Conservation (phyloP, 2,329 filamentous ascomycete species). For the Fusarium pseudocircinatum region DNA sequence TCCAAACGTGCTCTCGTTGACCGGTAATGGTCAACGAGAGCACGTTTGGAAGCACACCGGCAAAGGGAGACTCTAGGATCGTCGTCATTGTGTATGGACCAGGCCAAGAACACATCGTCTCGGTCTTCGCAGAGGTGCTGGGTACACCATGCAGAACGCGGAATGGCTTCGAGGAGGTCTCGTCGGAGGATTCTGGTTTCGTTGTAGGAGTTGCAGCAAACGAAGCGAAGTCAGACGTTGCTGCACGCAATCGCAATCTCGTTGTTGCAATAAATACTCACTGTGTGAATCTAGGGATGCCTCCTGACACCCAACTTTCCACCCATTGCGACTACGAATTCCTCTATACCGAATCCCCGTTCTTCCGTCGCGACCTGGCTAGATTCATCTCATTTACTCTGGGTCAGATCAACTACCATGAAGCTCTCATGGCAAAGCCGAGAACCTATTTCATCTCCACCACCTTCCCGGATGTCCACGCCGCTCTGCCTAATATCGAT, state of each 20-base stretch:
- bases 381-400: constrained; percentile 83
- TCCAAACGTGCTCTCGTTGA: no score
- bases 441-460: constrained; percentile 88
- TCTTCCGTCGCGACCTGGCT: constrained; percentile 78
- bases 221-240: constrained; percentile 66
- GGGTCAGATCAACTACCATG: constrained; percentile 81
- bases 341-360: constrained; percentile 77
- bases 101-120: constrained; percentile 78
- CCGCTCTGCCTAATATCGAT: constrained; percentile 84
- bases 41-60: constrained; percentile 57
- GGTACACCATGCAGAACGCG: constrained; percentile 76
- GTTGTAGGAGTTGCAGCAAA: constrained; percentile 73
- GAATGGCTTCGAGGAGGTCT: constrained; percentile 63
- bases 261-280: constrained; percentile 80
- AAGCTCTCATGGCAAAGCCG: constrained; percentile 78
- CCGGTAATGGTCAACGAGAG: constrained; percentile 50
- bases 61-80: constrained; percentile 65
- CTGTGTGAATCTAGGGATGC: constrained; percentile 76
- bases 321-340: constrained; percentile 85
- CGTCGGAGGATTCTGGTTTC: constrained; percentile 65
- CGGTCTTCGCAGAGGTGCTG: constrained; percentile 79
- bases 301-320: constrained; percentile 72
- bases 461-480: constrained; percentile 86
- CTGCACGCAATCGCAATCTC: constrained; percentile 64
- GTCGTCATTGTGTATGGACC: constrained; percentile 75